A percentile compares a stretch with the other conserved stretches of the same genome.
Evolutionary conservation across 2,329 filamentous ascomycete genomes (phyloP).

Genomic region (Tolypocladium ovalisporum): DNA sequence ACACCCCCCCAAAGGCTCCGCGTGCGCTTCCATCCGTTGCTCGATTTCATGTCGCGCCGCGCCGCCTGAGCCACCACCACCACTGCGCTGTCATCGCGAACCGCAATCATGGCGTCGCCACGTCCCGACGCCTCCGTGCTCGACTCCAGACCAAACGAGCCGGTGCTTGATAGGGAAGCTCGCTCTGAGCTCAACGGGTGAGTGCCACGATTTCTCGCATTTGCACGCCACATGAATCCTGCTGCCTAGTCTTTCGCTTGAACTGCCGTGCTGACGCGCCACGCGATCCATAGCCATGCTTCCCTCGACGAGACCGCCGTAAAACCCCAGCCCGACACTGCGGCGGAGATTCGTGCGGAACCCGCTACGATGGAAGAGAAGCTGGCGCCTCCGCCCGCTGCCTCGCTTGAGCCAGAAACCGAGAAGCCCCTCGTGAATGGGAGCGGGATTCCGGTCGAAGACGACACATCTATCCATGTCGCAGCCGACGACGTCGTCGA

Average conservation of each 20-base stretch:
- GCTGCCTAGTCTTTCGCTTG: background rate
- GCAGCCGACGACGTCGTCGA: background rate
- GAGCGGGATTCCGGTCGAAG: slow-evolving; percentile 2
- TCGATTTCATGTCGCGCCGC: slow-evolving; percentile 26
- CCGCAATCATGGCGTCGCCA: slow-evolving; percentile 44
- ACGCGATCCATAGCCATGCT: slow-evolving; percentile 3
- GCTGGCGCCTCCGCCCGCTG: background rate
- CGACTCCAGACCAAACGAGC: slow-evolving; percentile 36
- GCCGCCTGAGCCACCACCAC: slow-evolving; percentile 15
- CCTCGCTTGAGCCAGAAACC: slow-evolving; percentile 1
- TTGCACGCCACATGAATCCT: background rate
- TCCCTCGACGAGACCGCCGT: slow-evolving; percentile 1
- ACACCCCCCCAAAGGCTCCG: background rate
- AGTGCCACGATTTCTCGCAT: slow-evolving; percentile 11
- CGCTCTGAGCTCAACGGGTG: slow-evolving; percentile 27
- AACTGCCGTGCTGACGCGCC: slow-evolving; percentile 11
- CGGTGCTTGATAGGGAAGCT: slow-evolving; percentile 15
- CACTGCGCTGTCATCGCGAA: slow-evolving; percentile 24
- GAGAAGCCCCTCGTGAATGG: slow-evolving; percentile 9
- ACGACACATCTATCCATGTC: slow-evolving; percentile 2
- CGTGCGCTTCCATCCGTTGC: slow-evolving; percentile 2
- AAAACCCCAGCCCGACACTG: slow-evolving; percentile 6
- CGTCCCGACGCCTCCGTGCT: slow-evolving; percentile 26
- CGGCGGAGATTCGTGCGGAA: slow-evolving; percentile 5
- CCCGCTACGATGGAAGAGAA: background rate